phyloP scores from a whole-genome alignment of 2,329 filamentous ascomycete genomes.

The Xylariaceae sp. region DNA sequence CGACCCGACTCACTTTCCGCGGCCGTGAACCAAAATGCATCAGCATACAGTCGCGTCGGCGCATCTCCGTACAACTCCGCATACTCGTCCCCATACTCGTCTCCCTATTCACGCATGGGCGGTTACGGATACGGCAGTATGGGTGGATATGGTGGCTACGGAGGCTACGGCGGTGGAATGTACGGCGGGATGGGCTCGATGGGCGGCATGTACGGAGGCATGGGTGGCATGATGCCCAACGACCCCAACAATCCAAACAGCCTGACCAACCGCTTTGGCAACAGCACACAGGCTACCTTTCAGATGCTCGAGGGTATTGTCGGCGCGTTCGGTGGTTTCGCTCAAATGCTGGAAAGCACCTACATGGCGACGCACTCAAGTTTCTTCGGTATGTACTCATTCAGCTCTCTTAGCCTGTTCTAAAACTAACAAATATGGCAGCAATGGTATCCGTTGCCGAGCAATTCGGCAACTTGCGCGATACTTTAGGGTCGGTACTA shows the following conservation, averaged over 20 bases:
- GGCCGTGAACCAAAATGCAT: conserved; percentile 83
- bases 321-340: conserved; percentile 92
- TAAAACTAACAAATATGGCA: conserved; percentile 34
- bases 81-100: conserved; percentile 53
- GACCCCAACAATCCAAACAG: conserved; percentile 88
- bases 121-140: conserved; percentile 41
- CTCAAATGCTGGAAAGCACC: conserved; percentile 98
- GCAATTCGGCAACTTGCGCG: conserved; percentile 89
- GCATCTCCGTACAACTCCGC: conserved; percentile 46
- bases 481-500: conserved; percentile 87
- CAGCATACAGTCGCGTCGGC: conserved; percentile 68
- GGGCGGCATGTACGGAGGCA: conserved; percentile 43
- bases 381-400: conserved; percentile 76
- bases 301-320: conserved; percentile 98
- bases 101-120: conserved; percentile 38
- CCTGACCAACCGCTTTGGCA: conserved; percentile 90
- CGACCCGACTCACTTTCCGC: conserved; percentile 75
- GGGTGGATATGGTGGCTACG: conserved; percentile 41
- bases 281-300: conserved; percentile 94
- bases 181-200: conserved; percentile 40
- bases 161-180: conserved; percentile 32
- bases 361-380: conserved; percentile 99
- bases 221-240: conserved; percentile 44
- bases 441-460: conserved; percentile 98
- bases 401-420: background rate